Base-by-base conservation (phyloP, 169 alveolate species). In the Perkinsus marinus region DNA sequence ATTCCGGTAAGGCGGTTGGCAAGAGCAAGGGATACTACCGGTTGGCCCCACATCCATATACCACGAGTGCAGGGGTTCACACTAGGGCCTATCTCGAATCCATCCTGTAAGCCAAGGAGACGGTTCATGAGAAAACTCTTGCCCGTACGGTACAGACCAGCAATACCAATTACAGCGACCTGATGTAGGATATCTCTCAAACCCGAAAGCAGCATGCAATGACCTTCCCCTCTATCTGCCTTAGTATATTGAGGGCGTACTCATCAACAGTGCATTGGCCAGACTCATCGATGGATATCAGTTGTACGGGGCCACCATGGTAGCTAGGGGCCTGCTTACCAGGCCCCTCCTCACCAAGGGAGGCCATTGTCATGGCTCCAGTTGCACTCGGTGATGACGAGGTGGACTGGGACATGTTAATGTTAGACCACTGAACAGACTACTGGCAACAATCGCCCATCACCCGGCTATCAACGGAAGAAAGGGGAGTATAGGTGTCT, bases 11-110 rank as follows among this genome's bases (percentile, higher is more conserved):
- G 17, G 17, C 17, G 68, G 26, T n/a, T n/a, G n/a, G n/a, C n/a
- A n/a, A n/a, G n/a, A n/a, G n/a, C n/a, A n/a, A n/a, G n/a, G n/a
- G n/a, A 0, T 26, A 13, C 79, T 36, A 95, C 36, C 89, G 94
- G 94, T 39, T 90, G 91, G 26, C 96, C 94, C 95, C 96, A 95
- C 90, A 96, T 92, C 98, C 97, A 96, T 0, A 95, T 93, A 13
- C 98, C 98, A 95, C 93, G 26, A 16, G 98, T 96, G 90, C 97
- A 96, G 6, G 98, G 96, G 47, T 95, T 94, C 17, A 95, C 93
- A 19, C 95, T 91, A 22, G 97, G 93, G n/a, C 96, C 97, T 3
- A 96, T 96, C 69, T 93, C 94, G 92, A 96, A 96, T 0, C 97
- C 96, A 79, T 94, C 92, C 93, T 93, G 92, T 36, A 92, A 93